Percentiles rank a stretch among this genome's conserved stretches.
phyloP scores from a whole-genome alignment of 768 basidiomycete genomes.

The Chalciporus chontae region DNA sequence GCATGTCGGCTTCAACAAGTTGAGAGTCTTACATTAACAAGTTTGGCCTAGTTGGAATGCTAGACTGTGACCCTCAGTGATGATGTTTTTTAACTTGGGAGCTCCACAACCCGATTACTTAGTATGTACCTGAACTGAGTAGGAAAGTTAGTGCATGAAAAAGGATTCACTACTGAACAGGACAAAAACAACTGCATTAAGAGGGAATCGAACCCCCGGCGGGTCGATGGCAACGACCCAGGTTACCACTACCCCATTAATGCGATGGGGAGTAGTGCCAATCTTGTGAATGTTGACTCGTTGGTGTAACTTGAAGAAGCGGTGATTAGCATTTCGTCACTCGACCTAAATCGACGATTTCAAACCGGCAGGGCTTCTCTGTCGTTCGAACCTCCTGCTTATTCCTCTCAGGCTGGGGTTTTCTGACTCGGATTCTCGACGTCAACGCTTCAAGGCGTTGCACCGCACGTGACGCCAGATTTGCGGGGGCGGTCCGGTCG shows the following conservation, averaged over 20 bases:
- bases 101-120: no score
- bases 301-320: no score
- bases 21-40: no score
- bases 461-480: not conserved
- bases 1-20: no score
- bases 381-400: not conserved
- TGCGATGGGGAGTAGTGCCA: constrained; percentile 4
- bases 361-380: not conserved
- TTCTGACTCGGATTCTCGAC: not conserved
- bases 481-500: not conserved
- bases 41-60: no score
- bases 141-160: no score
- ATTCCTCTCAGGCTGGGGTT: no score
- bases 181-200: constrained; percentile 14
- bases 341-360: not conserved
- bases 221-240: constrained; percentile 49
- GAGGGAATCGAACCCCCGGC: constrained; percentile 78
- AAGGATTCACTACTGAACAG: not conserved
- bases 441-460: not conserved
- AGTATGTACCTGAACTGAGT: no score
- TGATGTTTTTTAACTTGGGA: no score
- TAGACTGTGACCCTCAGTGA: no score
- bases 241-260: constrained; percentile 35
- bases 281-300: no score
- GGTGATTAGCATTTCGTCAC: not conserved